A percentile compares a stretch with the other conserved stretches of the same genome.
Conservation (phyloP, 352 stramenopile species). For the Phytophthora megakarya region DNA sequence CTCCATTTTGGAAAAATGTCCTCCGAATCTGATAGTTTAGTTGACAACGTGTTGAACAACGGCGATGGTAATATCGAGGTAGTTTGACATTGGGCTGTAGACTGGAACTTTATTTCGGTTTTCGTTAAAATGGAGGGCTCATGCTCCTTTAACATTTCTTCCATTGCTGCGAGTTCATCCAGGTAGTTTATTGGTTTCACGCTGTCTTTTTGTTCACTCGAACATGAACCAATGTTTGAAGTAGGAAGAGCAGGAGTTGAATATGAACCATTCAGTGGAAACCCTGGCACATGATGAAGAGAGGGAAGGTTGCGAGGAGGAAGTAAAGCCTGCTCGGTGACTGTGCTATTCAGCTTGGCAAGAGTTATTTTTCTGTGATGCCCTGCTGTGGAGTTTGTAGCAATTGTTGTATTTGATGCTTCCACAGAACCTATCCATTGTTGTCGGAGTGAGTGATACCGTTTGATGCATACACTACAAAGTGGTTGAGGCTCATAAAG, state of each 20-base stretch:
- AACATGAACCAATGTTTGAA: not conserved
- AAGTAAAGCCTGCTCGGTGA: constrained; percentile 3
- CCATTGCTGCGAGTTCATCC: constrained; percentile 58
- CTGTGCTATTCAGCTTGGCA: constrained; percentile 8
- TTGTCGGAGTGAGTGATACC: constrained; percentile 53
- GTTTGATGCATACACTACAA: constrained; percentile 46
- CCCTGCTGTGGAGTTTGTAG: not conserved
- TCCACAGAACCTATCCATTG: constrained; percentile 38
- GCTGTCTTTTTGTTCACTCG: not conserved
- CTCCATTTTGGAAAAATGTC: constrained; percentile 24
- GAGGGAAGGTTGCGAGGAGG: constrained; percentile 24
- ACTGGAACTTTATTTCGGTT: not conserved
- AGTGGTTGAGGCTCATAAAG: constrained; percentile 67
- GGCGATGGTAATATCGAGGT: not conserved
- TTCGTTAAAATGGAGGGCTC: constrained; percentile 15
- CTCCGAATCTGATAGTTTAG: not conserved
- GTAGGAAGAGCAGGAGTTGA: not conserved
- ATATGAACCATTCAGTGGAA: not conserved
- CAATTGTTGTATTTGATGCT: not conserved
- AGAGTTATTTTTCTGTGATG: not conserved
- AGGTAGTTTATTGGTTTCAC: constrained; percentile 38
- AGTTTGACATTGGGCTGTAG: not conserved
- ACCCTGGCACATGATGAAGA: constrained; percentile 1
- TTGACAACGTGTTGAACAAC: not conserved
- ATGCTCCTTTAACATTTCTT: constrained; percentile 50